phyloP scores from a whole-genome alignment of 2,329 filamentous ascomycete genomes.

The Colletotrichum cereale region DNA sequence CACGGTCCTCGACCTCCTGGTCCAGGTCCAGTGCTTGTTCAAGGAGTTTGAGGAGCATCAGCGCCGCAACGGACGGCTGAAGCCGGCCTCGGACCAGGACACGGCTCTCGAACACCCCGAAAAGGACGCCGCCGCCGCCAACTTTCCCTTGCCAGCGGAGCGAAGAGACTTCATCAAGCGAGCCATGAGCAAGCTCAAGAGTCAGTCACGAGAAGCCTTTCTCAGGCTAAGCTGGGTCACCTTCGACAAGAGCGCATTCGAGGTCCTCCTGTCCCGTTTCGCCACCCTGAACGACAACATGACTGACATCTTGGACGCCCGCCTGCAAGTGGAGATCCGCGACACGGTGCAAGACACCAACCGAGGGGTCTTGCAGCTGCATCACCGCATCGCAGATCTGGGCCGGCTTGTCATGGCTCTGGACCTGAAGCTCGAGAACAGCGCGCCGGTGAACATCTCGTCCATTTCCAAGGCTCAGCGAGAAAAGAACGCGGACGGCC shows the following conservation, averaged over 20 bases:
- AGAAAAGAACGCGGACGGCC: slow-evolving; percentile 54
- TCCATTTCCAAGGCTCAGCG: slow-evolving; percentile 51
- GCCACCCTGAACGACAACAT: slow-evolving; percentile 61
- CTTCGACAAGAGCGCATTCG: slow-evolving; percentile 61
- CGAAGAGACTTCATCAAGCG: slow-evolving; percentile 59
- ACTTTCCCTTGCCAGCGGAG: slow-evolving; percentile 57
- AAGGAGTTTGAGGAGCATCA: slow-evolving; percentile 60
- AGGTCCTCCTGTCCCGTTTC: slow-evolving; percentile 58
- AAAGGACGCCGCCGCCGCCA: slow-evolving; percentile 58
- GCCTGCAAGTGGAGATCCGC: slow-evolving; percentile 61
- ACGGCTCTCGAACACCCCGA: slow-evolving; percentile 53
- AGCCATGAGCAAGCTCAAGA: slow-evolving; percentile 54
- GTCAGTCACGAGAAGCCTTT: slow-evolving; percentile 51
- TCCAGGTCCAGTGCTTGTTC: slow-evolving; percentile 61
- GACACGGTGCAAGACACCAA: slow-evolving; percentile 63
- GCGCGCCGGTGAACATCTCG: slow-evolving; percentile 43
- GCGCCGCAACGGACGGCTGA: slow-evolving; percentile 53
- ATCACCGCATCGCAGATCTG: slow-evolving; percentile 60
- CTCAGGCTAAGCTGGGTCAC: slow-evolving; percentile 58
- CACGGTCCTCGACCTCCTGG: slow-evolving; percentile 61
- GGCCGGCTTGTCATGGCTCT: slow-evolving; percentile 60
- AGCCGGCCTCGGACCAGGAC: slow-evolving; percentile 50
- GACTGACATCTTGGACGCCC: slow-evolving; percentile 61
- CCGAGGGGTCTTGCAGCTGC: slow-evolving; percentile 59
- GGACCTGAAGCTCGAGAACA: slow-evolving; percentile 56